Base-by-base conservation (phyloP, 1,284 basidiomycete genomes). In the Pseudozyma sp. region DNA sequence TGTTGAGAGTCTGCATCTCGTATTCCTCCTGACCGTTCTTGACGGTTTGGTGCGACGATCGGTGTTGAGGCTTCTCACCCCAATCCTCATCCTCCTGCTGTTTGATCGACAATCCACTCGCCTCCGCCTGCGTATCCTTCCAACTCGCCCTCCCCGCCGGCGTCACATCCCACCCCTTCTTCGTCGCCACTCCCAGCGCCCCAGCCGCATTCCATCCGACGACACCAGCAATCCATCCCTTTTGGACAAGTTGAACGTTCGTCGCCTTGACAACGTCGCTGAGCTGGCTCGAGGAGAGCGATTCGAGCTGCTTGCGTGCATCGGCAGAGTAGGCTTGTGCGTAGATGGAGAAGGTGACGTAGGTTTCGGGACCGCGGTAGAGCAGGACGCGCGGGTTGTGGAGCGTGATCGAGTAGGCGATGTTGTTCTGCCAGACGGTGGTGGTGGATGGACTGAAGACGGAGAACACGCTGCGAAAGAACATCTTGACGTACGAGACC, bases 141-240 rank as follows among this genome's bases (percentile, higher is more conserved):
- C 75, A 77, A 5, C 44, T 47, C 4, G 63, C 68, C n/a, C 52
- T 45, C 0, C 54, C 60, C 0, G 19, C 66, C 7, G 75, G 72
- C 14, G 78, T 78, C 31, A 80, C 58, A 35, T 77, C 75, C 58
- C 75, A 65, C 4, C 74, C 78, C 24, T 62, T 76, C 49, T 68
- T 70, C 4, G 70, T 70, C 13, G 55, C 35, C 4, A 66, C 71
- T 1, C 78, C 78, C 13, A 80, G 39, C 37, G 63, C 74, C 0
- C 64, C 55, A 1, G 78, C 76, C 6, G 75, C 58, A 10, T 65
- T 67, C 78, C 78, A 80, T 4, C 78, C 77, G 10, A 79, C 61
- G 13, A 66, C 60, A 55, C 78, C 78, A 0, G 78, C 78, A 29
- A 76, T 65, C 74, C 74, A 80, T 5, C 78, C 78, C 51, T 71